Evolutionary conservation across 2,329 filamentous ascomycete genomes (phyloP), one percentile per base, ranked within the genome.

Genomic region (Trichocomaceae sp.): DNA sequence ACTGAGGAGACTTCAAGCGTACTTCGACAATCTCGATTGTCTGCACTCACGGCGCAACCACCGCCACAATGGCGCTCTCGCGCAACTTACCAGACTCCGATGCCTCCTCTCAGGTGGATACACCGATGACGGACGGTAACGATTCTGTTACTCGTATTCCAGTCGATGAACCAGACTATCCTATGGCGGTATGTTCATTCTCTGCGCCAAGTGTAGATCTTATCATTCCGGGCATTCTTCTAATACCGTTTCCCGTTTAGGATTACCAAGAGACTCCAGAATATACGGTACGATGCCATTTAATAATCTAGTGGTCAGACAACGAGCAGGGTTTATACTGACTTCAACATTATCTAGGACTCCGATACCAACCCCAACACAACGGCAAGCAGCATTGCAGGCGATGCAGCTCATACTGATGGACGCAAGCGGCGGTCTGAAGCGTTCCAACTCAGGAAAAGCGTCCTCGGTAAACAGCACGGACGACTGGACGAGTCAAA

Each of bases 391-490:
- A 96, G 91, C 71, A 83, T 95, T 63, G 84, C 81, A 54, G 92
- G 90, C 52, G 92, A 96, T 63, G 73, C 76, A 44, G 67, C 78
- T 42, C 74, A 76, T 47, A 62, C 69, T 47, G 92, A 97, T 75
- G 90, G 90, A 29, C 85, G 91, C 51, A 95, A 87, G 76, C 84
- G 86, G 67, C 84, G 92, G 63, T 86, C 89, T 55, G 90, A 96
- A 68, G 91, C 86, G 56, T 90, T 90, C 61, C 87, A 95, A 71
- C 80, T 97, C 66, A 87, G 93, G 55, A 88, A 95, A 70, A 95
- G 86, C 70, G 89, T 96, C 59, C 87, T 96, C 64, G 91, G 90
- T 66, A 95, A 89, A 79, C 96, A 99, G 71, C 93, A 96, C 67
- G 90, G 95, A 66, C 83, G 86, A 52, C 74, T 99, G 7, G 90